phyloP scores from a whole-genome alignment of 2,329 filamentous ascomycete species.

The Clathrospora elynae region DNA sequence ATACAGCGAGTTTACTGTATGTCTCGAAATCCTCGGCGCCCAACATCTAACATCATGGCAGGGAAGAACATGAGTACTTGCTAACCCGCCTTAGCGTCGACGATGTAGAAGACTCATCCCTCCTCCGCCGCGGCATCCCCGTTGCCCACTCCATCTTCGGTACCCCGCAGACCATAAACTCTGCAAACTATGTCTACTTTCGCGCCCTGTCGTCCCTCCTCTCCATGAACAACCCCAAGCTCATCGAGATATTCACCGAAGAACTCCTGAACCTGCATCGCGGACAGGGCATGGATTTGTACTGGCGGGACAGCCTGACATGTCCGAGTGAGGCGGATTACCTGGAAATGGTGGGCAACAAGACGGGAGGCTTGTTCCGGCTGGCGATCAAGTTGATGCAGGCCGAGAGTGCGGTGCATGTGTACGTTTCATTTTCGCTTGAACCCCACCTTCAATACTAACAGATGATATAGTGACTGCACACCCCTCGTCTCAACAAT shows the following conservation, averaged over 20 bases:
- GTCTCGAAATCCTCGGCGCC: conserved; percentile 2
- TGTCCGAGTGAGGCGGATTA: conserved; percentile 88
- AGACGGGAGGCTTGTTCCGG: conserved; percentile 85
- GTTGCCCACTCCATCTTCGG: conserved; percentile 86
- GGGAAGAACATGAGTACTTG: neutral
- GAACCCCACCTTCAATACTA: neutral
- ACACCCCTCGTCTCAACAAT: conserved; percentile 83
- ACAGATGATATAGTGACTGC: conserved; percentile 62
- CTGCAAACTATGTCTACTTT: conserved; percentile 89
- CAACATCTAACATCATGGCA: neutral
- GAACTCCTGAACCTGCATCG: conserved; percentile 84
- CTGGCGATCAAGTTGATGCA: conserved; percentile 88
- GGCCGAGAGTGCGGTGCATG: conserved; percentile 63
- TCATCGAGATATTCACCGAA: conserved; percentile 75
- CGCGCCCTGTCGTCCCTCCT: conserved; percentile 75
- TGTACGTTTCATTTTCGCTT: conserved; percentile 41
- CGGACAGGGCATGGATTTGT: conserved; percentile 89
- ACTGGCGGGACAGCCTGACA: conserved; percentile 83
- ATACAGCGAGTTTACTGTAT: conserved; percentile 77
- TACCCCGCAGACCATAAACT: conserved; percentile 86
- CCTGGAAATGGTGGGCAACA: conserved; percentile 91
- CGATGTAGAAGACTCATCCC: conserved; percentile 83
- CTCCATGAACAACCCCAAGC: conserved; percentile 69
- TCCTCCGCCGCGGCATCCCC: conserved; percentile 76
- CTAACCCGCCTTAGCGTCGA: conserved; percentile 59